Evolutionary conservation across 2,329 filamentous ascomycete species (phyloP).

Genomic region (Colletotrichum lini): DNA sequence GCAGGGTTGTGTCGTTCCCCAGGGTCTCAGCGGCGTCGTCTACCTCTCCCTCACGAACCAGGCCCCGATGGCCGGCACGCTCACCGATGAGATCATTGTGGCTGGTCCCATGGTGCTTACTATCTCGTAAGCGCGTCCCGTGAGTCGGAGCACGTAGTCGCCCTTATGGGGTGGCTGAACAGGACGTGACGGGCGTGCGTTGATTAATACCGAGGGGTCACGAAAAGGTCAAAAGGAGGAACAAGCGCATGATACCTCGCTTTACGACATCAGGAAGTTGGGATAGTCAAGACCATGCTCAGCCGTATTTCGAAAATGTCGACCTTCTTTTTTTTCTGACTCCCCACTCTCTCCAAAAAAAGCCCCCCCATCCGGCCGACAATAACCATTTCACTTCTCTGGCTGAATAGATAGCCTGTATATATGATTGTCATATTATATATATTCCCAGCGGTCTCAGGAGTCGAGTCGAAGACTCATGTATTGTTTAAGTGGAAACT

Average conservation of each 20-base stretch:
- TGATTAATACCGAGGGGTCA: conserved; percentile 39
- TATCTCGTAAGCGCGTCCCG: conserved; percentile 57
- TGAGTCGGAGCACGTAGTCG: conserved; percentile 1
- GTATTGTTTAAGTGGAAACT: conserved; percentile 42
- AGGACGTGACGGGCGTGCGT: conserved; percentile 32
- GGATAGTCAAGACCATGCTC: conserved; percentile 33
- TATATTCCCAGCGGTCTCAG: conserved; percentile 45
- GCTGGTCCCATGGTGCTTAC: conserved; percentile 75
- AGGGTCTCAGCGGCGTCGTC: conserved; percentile 73
- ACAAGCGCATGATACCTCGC: conserved; percentile 32
- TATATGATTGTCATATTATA: conserved; percentile 46
- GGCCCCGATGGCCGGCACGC: conserved; percentile 63
- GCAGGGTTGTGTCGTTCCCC: conserved; percentile 72
- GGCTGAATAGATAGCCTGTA: conserved; percentile 47
- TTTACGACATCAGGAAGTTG: conserved; percentile 32
- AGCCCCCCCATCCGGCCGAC: conserved; percentile 24
- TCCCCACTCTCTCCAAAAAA: conserved; percentile 28
- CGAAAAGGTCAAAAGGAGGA: conserved; percentile 1
- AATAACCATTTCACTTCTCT: conserved; percentile 37
- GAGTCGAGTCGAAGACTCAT: conserved; percentile 38
- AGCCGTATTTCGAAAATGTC: conserved; percentile 41
- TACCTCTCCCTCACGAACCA: conserved; percentile 76
- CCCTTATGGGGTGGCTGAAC: conserved; percentile 13
- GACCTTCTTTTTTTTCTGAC: conserved; percentile 40
- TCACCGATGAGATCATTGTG: conserved; percentile 75